Conservation (phyloP, 768 basidiomycete species). For the Boletus rubroflammeus region DNA sequence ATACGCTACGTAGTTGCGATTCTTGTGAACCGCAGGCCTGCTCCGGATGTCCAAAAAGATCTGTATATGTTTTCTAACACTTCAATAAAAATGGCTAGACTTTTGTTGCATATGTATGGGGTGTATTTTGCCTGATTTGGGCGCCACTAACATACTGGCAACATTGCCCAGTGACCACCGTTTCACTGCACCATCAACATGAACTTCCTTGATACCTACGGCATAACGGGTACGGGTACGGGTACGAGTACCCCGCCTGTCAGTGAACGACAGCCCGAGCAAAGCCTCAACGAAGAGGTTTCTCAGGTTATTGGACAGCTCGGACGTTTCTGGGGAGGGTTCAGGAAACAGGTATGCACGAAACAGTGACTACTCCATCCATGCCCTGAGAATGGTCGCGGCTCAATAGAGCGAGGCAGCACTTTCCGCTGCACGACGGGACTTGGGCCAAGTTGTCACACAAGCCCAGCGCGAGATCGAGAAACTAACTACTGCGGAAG, state of each 20-base stretch:
- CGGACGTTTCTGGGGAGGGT: constrained; percentile 85
- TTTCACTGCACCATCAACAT: constrained; percentile 33
- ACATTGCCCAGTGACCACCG: background rate
- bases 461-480: constrained; percentile 78
- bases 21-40: background rate
- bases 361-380: background rate
- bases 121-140: constrained; percentile 22
- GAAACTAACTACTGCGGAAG: constrained; percentile 47
- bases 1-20: background rate
- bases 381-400: constrained; percentile 2
- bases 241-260: constrained; percentile 47
- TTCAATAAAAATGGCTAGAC: background rate
- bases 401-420: constrained; percentile 60
- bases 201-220: constrained; percentile 75
- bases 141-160: background rate
- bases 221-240: constrained; percentile 40
- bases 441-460: constrained; percentile 65
- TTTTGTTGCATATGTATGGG: no score
- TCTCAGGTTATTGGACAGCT: constrained; percentile 85
- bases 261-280: constrained; percentile 41
- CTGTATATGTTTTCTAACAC: background rate
- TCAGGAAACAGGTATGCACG: constrained; percentile 76
- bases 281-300: constrained; percentile 80
- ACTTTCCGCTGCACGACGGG: constrained; percentile 66
- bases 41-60: no score